Conservation (phyloP, 257 asterid genomes). For the Knoxia roxburghii region DNA sequence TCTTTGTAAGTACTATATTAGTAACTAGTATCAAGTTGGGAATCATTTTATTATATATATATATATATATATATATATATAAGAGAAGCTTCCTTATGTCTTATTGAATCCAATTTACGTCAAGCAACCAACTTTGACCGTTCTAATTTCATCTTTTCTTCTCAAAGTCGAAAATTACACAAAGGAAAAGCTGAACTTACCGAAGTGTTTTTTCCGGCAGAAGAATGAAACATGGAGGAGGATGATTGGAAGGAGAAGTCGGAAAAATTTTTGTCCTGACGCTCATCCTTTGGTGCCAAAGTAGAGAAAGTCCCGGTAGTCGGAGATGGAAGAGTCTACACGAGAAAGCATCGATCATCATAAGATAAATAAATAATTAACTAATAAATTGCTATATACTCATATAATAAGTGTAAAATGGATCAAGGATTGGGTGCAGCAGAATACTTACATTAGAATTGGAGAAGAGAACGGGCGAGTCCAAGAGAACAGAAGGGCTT, state of each 20-base stretch:
- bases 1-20: no score
- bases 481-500: slow-evolving; percentile 72
- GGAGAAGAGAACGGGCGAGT: slow-evolving; percentile 68
- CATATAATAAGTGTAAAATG: no score
- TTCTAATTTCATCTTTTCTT: not conserved
- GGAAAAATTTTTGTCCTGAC: slow-evolving; percentile 25
- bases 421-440: no score
- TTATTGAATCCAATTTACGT: no score
- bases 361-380: no score
- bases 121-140: not conserved
- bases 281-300: slow-evolving; percentile 30
- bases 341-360: not conserved
- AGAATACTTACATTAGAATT: slow-evolving; percentile 49
- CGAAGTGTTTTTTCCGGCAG: slow-evolving; percentile 29
- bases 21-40: no score
- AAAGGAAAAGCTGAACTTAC: slow-evolving; percentile 9
- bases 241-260: slow-evolving; percentile 49
- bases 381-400: no score
- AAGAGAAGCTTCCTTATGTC: no score
- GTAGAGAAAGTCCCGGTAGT: slow-evolving; percentile 50
- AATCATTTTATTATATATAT: no score
- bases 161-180: no score
- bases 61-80: no score
- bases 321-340: slow-evolving; percentile 63
- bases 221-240: slow-evolving; percentile 32